Conservation (phyloP, 805 yeast genomes). For the Candida koratica region DNA sequence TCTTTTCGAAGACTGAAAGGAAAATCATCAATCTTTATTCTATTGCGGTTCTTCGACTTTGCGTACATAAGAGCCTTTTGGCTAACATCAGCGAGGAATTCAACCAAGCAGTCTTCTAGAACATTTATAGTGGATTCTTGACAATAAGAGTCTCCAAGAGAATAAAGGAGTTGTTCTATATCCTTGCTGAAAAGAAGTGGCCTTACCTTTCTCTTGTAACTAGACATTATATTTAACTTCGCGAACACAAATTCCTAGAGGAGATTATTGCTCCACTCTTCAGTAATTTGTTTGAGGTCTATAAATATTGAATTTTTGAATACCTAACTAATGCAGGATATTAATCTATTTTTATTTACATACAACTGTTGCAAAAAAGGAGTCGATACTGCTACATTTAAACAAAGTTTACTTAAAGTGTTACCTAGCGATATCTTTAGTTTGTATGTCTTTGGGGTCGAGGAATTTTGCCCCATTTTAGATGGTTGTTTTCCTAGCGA, state of each 20-base stretch:
- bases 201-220: constrained; percentile 20
- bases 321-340: constrained; percentile 4
- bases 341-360: constrained; percentile 38
- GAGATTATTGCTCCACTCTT: too few species aligned
- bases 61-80: constrained; percentile 32
- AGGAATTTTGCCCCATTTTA: constrained; percentile 56
- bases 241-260: too few species aligned
- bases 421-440: constrained; percentile 37
- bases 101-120: constrained; percentile 37
- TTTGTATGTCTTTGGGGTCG: constrained; percentile 59
- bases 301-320: too few species aligned
- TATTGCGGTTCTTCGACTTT: constrained; percentile 33
- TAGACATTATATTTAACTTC: constrained; percentile 6
- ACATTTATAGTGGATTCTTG: constrained; percentile 36
- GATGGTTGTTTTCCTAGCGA: constrained; percentile 46
- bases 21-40: constrained; percentile 41
- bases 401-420: constrained; percentile 22
- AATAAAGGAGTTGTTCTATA: constrained; percentile 37
- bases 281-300: too few species aligned
- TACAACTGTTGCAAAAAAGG: constrained; percentile 54
- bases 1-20: constrained; percentile 40
- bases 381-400: constrained; percentile 32
- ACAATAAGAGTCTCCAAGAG: constrained; percentile 41
- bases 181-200: constrained; percentile 39
- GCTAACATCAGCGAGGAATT: constrained; percentile 34